Evolutionary conservation across 371 early-diverging fungal genomes (phyloP).

Genomic region (Zancudomyces culisetae): DNA sequence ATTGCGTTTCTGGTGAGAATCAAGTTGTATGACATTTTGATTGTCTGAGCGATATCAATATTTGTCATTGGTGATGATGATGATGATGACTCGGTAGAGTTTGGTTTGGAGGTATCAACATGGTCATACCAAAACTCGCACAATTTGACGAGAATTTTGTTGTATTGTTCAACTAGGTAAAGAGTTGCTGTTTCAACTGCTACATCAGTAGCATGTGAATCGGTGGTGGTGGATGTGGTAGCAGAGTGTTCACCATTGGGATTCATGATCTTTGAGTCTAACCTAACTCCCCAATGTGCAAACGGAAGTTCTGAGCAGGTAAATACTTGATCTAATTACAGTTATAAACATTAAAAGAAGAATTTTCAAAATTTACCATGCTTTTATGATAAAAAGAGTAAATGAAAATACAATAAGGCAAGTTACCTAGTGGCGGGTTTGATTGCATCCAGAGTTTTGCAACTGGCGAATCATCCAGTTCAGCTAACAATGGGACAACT

Average conservation of each 20-base stretch:
- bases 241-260: background rate
- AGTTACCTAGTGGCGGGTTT: constrained; percentile 1
- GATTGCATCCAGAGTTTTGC: constrained; percentile 12
- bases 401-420: background rate
- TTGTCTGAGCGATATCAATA: background rate
- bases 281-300: constrained; percentile 1
- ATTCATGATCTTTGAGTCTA: background rate
- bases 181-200: background rate
- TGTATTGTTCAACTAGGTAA: background rate
- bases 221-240: background rate
- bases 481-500: constrained; percentile 16
- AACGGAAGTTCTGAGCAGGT: background rate
- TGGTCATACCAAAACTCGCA: background rate
- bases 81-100: background rate
- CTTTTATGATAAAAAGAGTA: too few species aligned
- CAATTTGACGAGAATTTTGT: background rate
- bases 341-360: too few species aligned
- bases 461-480: constrained; percentile 10
- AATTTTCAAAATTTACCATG: too few species aligned
- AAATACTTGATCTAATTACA: background rate
- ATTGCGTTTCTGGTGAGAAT: constrained; percentile 12
- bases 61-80: too few species aligned
- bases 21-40: constrained; percentile 17
- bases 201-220: background rate
- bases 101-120: background rate